These are phyloP conservation scores for Sarocladium brachiariae DNA, from an alignment of 2,329 filamentous ascomycete species.

Conservation along the genomic window DNA sequence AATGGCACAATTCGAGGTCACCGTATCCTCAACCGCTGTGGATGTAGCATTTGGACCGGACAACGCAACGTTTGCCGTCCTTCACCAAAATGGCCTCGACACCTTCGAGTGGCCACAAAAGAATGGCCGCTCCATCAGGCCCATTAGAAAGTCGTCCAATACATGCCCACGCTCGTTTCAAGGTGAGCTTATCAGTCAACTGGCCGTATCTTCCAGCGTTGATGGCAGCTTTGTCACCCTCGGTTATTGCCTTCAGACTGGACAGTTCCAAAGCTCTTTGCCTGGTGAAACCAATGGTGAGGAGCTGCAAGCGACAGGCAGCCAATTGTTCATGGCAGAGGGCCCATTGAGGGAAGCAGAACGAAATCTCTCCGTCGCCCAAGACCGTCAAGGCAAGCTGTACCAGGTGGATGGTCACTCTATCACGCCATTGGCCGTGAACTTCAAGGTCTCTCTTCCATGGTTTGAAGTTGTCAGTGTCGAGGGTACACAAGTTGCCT, in stretches of 20 bases:
- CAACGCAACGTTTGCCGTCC: conserved; percentile 61
- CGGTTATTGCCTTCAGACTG: conserved; percentile 21
- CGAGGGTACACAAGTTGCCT: conserved; percentile 36
- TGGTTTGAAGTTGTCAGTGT: conserved; percentile 43
- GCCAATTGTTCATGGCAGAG: conserved; percentile 5
- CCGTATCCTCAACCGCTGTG: conserved; percentile 53
- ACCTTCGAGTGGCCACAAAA: conserved; percentile 64
- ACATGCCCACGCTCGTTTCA: neutral
- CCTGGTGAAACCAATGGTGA: conserved; percentile 8
- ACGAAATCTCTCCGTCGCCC: conserved; percentile 20
- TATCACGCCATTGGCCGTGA: conserved; percentile 27
- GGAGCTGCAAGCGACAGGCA: conserved; percentile 11
- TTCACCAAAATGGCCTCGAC: conserved; percentile 60
- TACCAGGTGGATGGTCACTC: conserved; percentile 29
- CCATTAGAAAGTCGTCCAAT: conserved; percentile 29
- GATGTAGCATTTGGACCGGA: conserved; percentile 68
- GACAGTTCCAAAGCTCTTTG: conserved; percentile 18
- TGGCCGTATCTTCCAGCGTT: conserved; percentile 26
- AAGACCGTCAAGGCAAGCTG: conserved; percentile 40
- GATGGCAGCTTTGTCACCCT: conserved; percentile 24
- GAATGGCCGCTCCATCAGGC: conserved; percentile 41
- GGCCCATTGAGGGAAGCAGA: conserved; percentile 15
- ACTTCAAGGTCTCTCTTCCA: conserved; percentile 41
- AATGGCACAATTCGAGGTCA: conserved; percentile 76
- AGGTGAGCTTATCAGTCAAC: conserved; percentile 16